Evolutionary conservation across 2,329 filamentous ascomycete genomes (phyloP), one percentile per base, ranked within the genome.

Genomic region (Aurifilum marmelostoma): DNA sequence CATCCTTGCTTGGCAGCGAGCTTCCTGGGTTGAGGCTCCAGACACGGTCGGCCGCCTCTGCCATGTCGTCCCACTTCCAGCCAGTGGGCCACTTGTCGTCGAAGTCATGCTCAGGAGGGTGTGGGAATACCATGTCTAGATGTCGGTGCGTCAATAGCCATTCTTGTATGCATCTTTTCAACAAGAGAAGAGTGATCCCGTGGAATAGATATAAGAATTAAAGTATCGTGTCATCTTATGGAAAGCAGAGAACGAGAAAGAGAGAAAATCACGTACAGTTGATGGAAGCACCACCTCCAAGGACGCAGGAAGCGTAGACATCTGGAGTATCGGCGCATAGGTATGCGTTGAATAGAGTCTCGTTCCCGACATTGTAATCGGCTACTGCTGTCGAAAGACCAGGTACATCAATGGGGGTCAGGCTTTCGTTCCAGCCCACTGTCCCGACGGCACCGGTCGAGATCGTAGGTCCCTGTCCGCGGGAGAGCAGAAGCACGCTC

Each of bases 401-500:
- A 11, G 77, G 77, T 2, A 79, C 73, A 41, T 79, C 77, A 66
- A 74, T 78, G 11, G 74, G 74, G 0, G 77, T 76, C 12, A 79
- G 67, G 41, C 72, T 75, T 32, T 73, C 72, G 73, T 80, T 77
- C 79, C 79, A 78, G 52, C 76, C 73, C n/a, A 76, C 69, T 7
- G 72, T 68, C 12, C 72, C 65, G 21, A 73, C 72, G 16, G 78
- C 78, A 39, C 80, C 79, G 21, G 74, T 75, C 7, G 75, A 72
- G 63, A 74, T 75, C 1, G 76, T 76, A 24, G 79, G 79, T 29
- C 77, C 74, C n/a, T 73, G 75, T 47, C 80, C 79, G 64, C 80
- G 77, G 72, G 81, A 80, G 47, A 81, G 68, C 9, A 81, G 75
- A 5, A 81, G 75, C 2, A 81, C 79, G 12, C 75, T 77, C 47